phyloP scores from a whole-genome alignment of 2,329 filamentous ascomycete genomes.

The Endoconidiophora polonica region DNA sequence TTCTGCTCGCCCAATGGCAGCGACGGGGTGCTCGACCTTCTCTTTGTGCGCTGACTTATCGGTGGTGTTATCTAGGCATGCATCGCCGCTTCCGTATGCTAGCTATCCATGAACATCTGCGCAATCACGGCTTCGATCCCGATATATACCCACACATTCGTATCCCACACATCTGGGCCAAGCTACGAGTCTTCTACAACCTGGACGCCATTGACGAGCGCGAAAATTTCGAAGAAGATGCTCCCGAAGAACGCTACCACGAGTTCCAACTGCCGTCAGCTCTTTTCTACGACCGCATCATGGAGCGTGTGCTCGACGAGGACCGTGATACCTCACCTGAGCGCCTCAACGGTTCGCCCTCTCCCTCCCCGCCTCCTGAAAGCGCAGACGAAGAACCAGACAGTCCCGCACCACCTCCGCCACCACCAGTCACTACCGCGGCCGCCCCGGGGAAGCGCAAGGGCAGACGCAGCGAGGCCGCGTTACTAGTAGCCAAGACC shows the following conservation, averaged over 20 bases:
- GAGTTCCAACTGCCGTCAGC: slow-evolving; percentile 45
- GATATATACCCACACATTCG: slow-evolving; percentile 60
- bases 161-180: slow-evolving; percentile 83
- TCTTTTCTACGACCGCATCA: slow-evolving; percentile 26
- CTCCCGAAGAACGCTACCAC: slow-evolving; percentile 42
- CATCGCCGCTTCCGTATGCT: slow-evolving; percentile 92
- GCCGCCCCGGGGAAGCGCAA: slow-evolving; percentile 19
- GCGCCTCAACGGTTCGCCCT: slow-evolving; percentile 9
- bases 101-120: slow-evolving; percentile 62
- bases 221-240: slow-evolving; percentile 48
- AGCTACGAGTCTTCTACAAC: slow-evolving; percentile 70
- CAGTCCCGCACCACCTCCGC: not conserved
- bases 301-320: slow-evolving; percentile 20
- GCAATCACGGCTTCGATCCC: slow-evolving; percentile 63
- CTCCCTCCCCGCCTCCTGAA: slow-evolving; percentile 17
- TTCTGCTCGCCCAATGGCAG: not conserved
- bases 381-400: slow-evolving; percentile 10
- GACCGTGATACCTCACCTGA: slow-evolving; percentile 8
- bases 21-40: too few relatives aligned
- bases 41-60: too few relatives aligned
- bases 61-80: slow-evolving; percentile 40
- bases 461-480: not conserved
- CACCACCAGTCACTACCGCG: not conserved
- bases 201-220: slow-evolving; percentile 73
- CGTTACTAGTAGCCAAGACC: not conserved